Base-by-base conservation (phyloP, 2,329 filamentous ascomycete genomes). In the Diplodia corticola region DNA sequence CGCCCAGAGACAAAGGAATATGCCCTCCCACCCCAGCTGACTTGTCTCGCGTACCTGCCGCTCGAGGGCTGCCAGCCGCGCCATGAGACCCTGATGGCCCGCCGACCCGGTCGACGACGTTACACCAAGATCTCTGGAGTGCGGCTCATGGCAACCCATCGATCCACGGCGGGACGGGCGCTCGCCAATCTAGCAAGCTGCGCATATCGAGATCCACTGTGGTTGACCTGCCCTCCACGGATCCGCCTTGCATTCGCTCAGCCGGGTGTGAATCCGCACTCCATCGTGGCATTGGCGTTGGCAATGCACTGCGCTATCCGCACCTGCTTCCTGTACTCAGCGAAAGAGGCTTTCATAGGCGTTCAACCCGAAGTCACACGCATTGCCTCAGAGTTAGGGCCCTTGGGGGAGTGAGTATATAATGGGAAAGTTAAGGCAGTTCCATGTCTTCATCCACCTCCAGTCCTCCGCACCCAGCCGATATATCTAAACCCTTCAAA, bases 41-140 rank as follows among this genome's bases (percentile, higher is more conserved):
- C 57, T 61, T 61, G 57, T 49, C 57, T 49, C 57, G 57, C 57
- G 57, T 61, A 61, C 57, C 57, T 61, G 44, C 57, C 57, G 57
- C 57, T 61, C 57, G 40, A 49, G 26, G n/a, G n/a, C n/a, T n/a
- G 24, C 28, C 30, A 4, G 2, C 7, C 12, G 26, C 28, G 57
- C 44, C 57, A n/a, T 28, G 37, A 30, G 55, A 59, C 55, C 55
- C 55, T 59, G 55, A 59, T 59, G 55, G 55, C 37, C 54, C 35
- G 54, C 20, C 35, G 54, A 26, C 33, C 54, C 17, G 33, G 33
- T 26, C 54, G 20, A 2, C 1, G 10, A 13, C 24, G 55, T 48
- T 30, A 13, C 28, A 49, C 57, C 37, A 12, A 33, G 40, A 61
- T 61, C 57, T 30, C 26, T 49, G 44, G 24, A 26, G 5, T 61